Evolutionary conservation across 306 rosid species (phyloP).

Genomic region (Notholithocarpus densiflorus): DNA sequence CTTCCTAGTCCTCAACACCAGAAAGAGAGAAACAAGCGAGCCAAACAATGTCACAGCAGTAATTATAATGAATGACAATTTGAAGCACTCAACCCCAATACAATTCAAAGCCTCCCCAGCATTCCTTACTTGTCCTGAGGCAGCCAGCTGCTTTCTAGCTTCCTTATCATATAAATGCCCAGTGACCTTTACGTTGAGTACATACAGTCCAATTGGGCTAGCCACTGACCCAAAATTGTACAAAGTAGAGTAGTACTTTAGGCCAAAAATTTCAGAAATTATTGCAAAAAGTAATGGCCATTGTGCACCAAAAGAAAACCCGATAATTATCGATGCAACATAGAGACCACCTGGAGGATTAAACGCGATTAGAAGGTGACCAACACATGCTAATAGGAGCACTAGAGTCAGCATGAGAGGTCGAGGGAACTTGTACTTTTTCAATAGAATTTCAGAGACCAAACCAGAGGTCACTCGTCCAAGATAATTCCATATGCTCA

Average conservation of each 20-base stretch:
- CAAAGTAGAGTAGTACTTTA: slow-evolving; percentile 70
- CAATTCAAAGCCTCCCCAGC: slow-evolving; percentile 30
- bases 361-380: slow-evolving; percentile 51
- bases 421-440: slow-evolving; percentile 43
- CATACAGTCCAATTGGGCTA: slow-evolving; percentile 52
- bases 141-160: slow-evolving; percentile 26
- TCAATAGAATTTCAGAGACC: slow-evolving; percentile 37
- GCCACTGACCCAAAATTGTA: slow-evolving; percentile 73
- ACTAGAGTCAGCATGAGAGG: slow-evolving; percentile 44
- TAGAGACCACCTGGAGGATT: slow-evolving; percentile 38
- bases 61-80: slow-evolving; percentile 35
- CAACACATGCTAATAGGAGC: slow-evolving; percentile 42
- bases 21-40: slow-evolving; percentile 27
- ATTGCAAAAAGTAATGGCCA: slow-evolving; percentile 80
- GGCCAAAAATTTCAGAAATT: slow-evolving; percentile 76
- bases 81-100: slow-evolving; percentile 32
- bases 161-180: slow-evolving; percentile 48
- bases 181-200: slow-evolving; percentile 37
- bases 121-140: slow-evolving; percentile 1
- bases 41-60: slow-evolving; percentile 37
- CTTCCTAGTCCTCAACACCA: slow-evolving; percentile 21
- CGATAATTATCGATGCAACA: slow-evolving; percentile 51
- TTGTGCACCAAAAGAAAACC: slow-evolving; percentile 76
- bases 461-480: slow-evolving; percentile 48
- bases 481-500: slow-evolving; percentile 51